phyloP scores from a whole-genome alignment of 140 eudicot genomes.

The Bidens hawaiensis region DNA sequence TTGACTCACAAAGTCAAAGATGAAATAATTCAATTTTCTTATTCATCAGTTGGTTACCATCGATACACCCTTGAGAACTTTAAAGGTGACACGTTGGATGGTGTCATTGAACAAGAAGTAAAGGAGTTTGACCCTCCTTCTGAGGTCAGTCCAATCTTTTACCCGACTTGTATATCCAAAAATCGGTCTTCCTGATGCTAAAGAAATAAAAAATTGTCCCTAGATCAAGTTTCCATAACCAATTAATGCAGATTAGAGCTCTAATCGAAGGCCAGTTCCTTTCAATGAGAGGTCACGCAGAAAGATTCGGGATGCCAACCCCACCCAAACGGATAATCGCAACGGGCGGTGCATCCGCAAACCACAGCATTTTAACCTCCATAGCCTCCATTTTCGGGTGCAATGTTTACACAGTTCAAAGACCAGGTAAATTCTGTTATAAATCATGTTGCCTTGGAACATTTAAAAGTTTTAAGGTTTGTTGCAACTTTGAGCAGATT shows the following conservation, averaged over 20 bases:
- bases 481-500: conserved; percentile 41
- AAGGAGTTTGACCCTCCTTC: conserved; percentile 69
- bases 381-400: conserved; percentile 82
- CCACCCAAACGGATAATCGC: conserved; percentile 88
- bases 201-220: not conserved
- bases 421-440: conserved; percentile 55
- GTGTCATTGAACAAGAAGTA: conserved; percentile 51
- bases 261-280: conserved; percentile 81
- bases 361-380: conserved; percentile 48
- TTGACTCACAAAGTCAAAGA: not conserved
- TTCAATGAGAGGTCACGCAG: conserved; percentile 89
- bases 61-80: conserved; percentile 66
- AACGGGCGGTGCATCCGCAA: conserved; percentile 95
- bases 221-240: conserved; percentile 2
- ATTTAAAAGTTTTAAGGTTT: not conserved
- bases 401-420: conserved; percentile 70
- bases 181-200: not conserved
- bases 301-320: conserved; percentile 88
- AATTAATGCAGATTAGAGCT: conserved; percentile 64
- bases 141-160: conserved; percentile 48
- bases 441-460: not conserved
- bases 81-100: conserved; percentile 50
- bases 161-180: not conserved
- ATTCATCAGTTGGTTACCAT: conserved; percentile 71
- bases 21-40: not conserved